A percentile compares a stretch with the other conserved stretches of the same genome.
These are phyloP conservation scores for Cyberlindnera nakhonratchasimensis DNA, from an alignment of 805 yeast species.

Conservation along the genomic window DNA sequence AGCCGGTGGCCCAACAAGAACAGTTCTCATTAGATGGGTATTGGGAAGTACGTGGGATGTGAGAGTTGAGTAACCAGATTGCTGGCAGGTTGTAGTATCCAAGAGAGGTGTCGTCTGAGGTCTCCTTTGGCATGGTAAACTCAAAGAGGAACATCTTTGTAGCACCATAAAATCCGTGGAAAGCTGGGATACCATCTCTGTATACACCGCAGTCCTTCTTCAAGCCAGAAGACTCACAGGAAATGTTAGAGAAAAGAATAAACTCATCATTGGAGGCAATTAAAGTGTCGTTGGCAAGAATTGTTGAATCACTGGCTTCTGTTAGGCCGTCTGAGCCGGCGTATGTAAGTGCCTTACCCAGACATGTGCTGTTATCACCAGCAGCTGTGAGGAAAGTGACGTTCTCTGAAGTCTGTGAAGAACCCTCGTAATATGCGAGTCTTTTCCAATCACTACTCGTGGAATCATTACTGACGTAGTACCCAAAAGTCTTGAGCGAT, in stretches of 20 bases:
- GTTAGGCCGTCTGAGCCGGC: slow-evolving; percentile 56
- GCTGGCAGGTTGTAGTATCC: slow-evolving; percentile 62
- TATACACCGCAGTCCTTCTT: slow-evolving; percentile 69
- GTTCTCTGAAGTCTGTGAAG: slow-evolving; percentile 48
- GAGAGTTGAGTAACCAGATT: slow-evolving; percentile 70
- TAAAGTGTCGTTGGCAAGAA: slow-evolving; percentile 45
- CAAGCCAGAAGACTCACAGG: slow-evolving; percentile 55
- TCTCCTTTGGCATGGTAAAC: slow-evolving; percentile 62
- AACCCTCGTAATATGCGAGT: slow-evolving; percentile 54
- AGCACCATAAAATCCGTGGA: slow-evolving; percentile 63
- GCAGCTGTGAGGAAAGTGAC: slow-evolving; percentile 66
- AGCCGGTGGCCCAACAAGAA: slow-evolving; percentile 75
- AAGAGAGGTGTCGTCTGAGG: slow-evolving; percentile 29
- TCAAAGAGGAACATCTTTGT: slow-evolving; percentile 72
- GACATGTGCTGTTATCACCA: slow-evolving; percentile 57
- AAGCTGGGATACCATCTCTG: slow-evolving; percentile 71
- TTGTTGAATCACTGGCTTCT: slow-evolving; percentile 42
- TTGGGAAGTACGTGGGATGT: slow-evolving; percentile 73
- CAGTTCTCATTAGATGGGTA: slow-evolving; percentile 59
- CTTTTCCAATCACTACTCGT: slow-evolving; percentile 52
- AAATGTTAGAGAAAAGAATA: slow-evolving; percentile 52
- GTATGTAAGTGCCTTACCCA: slow-evolving; percentile 65
- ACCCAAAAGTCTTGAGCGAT: slow-evolving; percentile 56
- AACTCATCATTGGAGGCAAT: slow-evolving; percentile 58
- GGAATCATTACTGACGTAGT: slow-evolving; percentile 43